Evolutionary conservation across 371 early-diverging fungal species (phyloP).

Genomic region (Blakeslea trispora): DNA sequence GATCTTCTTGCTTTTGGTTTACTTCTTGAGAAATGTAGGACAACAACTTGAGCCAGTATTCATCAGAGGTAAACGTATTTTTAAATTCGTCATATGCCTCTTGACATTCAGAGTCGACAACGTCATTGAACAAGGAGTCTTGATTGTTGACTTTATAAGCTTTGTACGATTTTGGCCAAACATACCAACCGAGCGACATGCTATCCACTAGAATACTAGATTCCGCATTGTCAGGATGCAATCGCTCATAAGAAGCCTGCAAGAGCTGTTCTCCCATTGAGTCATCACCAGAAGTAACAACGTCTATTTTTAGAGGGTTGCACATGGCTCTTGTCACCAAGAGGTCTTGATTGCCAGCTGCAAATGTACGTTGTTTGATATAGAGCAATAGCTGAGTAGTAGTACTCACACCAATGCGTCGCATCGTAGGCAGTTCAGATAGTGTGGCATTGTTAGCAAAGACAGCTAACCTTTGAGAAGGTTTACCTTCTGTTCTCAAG

Average conservation of each 20-base stretch:
- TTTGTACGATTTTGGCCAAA: slow-evolving; percentile 66
- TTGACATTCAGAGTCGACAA: slow-evolving; percentile 51
- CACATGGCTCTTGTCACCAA: slow-evolving; percentile 36
- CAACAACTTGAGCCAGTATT: slow-evolving; percentile 61
- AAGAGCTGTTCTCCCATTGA: slow-evolving; percentile 1
- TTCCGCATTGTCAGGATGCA: slow-evolving; percentile 3
- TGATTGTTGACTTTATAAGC: slow-evolving; percentile 51
- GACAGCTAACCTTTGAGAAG: slow-evolving; percentile 53
- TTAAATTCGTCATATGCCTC: slow-evolving; percentile 57
- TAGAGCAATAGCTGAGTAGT: slow-evolving; percentile 55
- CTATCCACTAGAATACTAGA: slow-evolving; percentile 56
- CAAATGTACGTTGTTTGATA: slow-evolving; percentile 62
- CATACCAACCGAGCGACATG: slow-evolving; percentile 71
- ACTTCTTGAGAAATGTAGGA: slow-evolving; percentile 67
- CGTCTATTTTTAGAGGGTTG: slow-evolving; percentile 50
- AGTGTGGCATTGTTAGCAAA: slow-evolving; percentile 61
- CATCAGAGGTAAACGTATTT: slow-evolving; percentile 42
- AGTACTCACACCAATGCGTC: slow-evolving; percentile 59
- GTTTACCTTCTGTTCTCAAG: slow-evolving; percentile 57
- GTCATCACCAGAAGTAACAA: neutral
- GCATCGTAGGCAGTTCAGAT: slow-evolving; percentile 73
- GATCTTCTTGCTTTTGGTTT: slow-evolving; percentile 59
- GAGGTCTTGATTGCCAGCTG: slow-evolving; percentile 48
- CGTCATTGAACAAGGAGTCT: slow-evolving; percentile 21
- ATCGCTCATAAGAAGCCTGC: slow-evolving; percentile 11